phyloP scores from a whole-genome alignment of 75 land plant species.

The Pinus tabuliformis region DNA sequence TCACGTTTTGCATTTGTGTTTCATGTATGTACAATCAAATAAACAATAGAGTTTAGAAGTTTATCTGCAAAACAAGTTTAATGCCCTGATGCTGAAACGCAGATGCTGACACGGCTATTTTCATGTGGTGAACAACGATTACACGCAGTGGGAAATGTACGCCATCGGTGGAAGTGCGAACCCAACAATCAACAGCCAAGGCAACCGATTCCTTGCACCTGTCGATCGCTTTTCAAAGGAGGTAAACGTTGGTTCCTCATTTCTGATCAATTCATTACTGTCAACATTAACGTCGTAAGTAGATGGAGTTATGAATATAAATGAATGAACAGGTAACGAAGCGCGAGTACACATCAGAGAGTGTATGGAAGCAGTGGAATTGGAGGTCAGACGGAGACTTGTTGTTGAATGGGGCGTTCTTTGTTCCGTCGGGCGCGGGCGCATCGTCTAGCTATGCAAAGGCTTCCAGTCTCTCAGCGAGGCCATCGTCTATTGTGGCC shows the following conservation, averaged over 20 bases:
- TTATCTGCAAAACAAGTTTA: background rate
- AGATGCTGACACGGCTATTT: conserved; percentile 87
- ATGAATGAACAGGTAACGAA: conserved; percentile 35
- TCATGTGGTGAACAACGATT: conserved; percentile 91
- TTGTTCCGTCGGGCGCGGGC: conserved; percentile 23
- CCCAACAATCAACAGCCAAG: conserved; percentile 91
- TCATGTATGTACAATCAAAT: background rate
- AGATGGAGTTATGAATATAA: background rate
- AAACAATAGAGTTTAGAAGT: background rate
- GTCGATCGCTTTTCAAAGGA: conserved; percentile 45
- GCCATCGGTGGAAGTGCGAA: conserved; percentile 89
- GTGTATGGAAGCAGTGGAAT: background rate
- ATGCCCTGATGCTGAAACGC: background rate
- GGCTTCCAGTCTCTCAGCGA: conserved; percentile 24
- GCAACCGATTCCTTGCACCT: conserved; percentile 81
- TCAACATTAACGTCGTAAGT: background rate
- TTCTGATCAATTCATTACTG: no score
- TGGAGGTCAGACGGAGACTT: conserved; percentile 54
- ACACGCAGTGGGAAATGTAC: conserved; percentile 93
- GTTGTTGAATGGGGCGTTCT: conserved; percentile 51
- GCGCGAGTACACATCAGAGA: conserved; percentile 28
- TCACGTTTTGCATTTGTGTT: background rate
- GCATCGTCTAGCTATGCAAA: conserved; percentile 20
- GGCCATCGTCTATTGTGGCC: conserved; percentile 20
- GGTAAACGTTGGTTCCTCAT: conserved; percentile 46